phyloP scores from a whole-genome alignment of 1,284 basidiomycete species.

The Melampsora americana region DNA sequence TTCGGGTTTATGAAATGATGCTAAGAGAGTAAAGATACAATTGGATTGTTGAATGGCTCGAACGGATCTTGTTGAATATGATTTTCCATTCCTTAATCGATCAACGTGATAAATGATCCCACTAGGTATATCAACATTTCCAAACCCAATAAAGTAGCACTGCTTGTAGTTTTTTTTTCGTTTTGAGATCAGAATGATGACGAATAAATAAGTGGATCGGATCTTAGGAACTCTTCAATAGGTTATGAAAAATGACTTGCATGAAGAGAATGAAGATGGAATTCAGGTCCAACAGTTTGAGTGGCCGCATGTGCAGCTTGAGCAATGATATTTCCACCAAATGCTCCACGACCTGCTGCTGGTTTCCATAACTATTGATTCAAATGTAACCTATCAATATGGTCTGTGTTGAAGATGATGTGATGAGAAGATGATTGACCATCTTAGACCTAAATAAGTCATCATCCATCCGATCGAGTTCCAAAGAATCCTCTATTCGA shows the following conservation, averaged over 20 bases:
- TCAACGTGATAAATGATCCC: slow-evolving; percentile 77
- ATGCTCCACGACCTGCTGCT: slow-evolving; percentile 67
- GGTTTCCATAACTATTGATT: slow-evolving; percentile 63
- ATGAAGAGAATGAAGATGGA: slow-evolving; percentile 63
- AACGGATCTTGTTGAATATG: slow-evolving; percentile 70
- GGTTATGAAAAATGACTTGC: slow-evolving; percentile 62
- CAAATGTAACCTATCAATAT: background rate
- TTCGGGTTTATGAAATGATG: slow-evolving; percentile 80
- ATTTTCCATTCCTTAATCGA: slow-evolving; percentile 70
- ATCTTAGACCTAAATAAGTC: slow-evolving; percentile 40
- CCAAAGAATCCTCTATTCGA: slow-evolving; percentile 39
- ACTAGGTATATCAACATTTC: slow-evolving; percentile 66
- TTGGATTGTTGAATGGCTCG: slow-evolving; percentile 71
- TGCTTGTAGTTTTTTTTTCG: slow-evolving; percentile 55
- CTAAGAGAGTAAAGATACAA: slow-evolving; percentile 75
- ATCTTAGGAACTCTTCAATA: slow-evolving; percentile 49
- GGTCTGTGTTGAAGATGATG: background rate
- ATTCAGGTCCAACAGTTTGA: slow-evolving; percentile 43
- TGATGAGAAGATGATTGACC: background rate
- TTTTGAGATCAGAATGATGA: background rate
- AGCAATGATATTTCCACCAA: slow-evolving; percentile 63
- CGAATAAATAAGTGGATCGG: slow-evolving; percentile 45
- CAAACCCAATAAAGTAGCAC: slow-evolving; percentile 78
- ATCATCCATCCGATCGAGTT: slow-evolving; percentile 37
- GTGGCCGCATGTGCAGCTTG: slow-evolving; percentile 40